These are phyloP conservation scores for Populus nigra DNA, from an alignment of 345 rosid species.

Conservation along the genomic window DNA sequence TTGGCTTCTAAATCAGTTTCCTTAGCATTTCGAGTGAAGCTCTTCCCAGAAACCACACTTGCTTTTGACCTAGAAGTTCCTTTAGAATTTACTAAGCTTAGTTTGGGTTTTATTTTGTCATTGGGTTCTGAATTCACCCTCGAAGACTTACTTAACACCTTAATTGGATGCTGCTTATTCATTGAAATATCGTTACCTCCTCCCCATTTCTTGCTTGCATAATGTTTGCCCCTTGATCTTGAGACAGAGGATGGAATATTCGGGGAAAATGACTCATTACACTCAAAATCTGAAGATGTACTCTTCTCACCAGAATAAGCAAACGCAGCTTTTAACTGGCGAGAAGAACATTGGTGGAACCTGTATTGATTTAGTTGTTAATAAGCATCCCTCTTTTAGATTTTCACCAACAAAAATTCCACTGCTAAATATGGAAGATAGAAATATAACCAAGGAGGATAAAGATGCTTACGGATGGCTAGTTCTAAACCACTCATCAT, in stretches of 20 bases:
- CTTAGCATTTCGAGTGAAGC: constrained; percentile 15
- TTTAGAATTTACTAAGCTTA: constrained; percentile 26
- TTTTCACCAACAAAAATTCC: not conserved
- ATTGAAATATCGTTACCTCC: constrained; percentile 17
- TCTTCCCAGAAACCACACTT: constrained; percentile 27
- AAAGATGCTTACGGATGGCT: constrained; percentile 48
- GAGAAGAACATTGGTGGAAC: constrained; percentile 55
- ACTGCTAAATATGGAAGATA: not conserved
- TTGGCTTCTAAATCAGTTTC: constrained; percentile 16
- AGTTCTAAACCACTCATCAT: constrained; percentile 50
- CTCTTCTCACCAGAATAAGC: constrained; percentile 29
- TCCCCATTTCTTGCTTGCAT: constrained; percentile 31
- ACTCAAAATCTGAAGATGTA: constrained; percentile 21
- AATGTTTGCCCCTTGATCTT: constrained; percentile 60
- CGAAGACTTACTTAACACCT: constrained; percentile 30
- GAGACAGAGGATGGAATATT: constrained; percentile 51
- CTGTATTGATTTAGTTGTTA: constrained; percentile 27
- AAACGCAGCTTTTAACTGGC: constrained; percentile 44
- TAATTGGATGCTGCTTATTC: constrained; percentile 27
- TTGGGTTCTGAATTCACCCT: constrained; percentile 8
- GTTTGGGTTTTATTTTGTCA: constrained; percentile 33
- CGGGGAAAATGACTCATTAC: constrained; percentile 32
- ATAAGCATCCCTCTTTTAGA: not conserved
- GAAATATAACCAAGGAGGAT: not conserved
- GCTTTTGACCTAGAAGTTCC: constrained; percentile 27